Evolutionary conservation across 352 stramenopile species (phyloP), one percentile per base, ranked within the genome.

Genomic region (Phytophthora idaei): DNA sequence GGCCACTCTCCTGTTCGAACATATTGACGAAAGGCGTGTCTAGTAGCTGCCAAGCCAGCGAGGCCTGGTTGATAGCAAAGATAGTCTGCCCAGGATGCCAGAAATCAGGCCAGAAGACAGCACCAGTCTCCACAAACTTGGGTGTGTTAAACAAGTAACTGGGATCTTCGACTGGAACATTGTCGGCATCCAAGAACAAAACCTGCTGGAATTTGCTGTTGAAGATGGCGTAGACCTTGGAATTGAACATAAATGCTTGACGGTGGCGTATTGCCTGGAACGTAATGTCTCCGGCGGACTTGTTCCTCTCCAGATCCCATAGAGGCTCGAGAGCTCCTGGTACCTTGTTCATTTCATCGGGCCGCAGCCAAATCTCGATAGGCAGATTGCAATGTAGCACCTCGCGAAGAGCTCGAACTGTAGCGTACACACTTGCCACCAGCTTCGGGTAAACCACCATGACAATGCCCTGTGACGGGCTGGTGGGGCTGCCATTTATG

Each of bases 1-100:
- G 81, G 2, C 81, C 81, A 31, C 78, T 87, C 41, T 90, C 81
- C 64, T 90, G 81, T 64, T 90, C 81, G 51, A 85, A 85, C 80
- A 87, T 89, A 60, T 83, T 66, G 28, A 85, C 74, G 39, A 79
- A 83, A 3, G 64, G 61, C 42, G 80, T 49, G 34, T 71, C 76
- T 3, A 90, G 61, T 11, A 87, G 56, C 41, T 84, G 66, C 81
- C 81, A 90, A 25, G 67, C 45, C 0, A 71, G 32, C 5, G 64
- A 71, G 27, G 59, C 63, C 29, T 61, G 63, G 44, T 71, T 56
- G 36, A 71, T 67, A 15, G 21, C 37, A 15, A 71, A 71, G 29
- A 71, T 67, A 58, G 49, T 75, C 25, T 42, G 71, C 31, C 29
- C 31, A 17, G 64, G 64, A 45, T 71, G 57, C 64, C 64, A 71